phyloP scores from a whole-genome alignment of 2,329 filamentous ascomycete species.

The Xylaria sp. region DNA sequence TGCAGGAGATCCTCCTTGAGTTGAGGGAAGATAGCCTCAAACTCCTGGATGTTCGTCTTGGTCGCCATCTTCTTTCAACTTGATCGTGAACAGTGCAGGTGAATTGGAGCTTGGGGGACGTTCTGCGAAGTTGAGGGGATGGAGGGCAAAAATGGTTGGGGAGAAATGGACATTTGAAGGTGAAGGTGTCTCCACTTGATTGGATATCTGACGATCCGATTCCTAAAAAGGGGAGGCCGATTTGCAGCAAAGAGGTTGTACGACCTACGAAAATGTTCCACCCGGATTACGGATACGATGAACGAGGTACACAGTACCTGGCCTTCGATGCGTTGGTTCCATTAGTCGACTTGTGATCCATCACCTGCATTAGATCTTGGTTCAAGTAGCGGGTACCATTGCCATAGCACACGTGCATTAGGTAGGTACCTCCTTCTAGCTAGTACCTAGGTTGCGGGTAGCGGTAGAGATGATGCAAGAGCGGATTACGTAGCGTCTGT shows the following conservation, averaged over 20 bases:
- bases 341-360: no score
- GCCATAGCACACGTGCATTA: background rate
- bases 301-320: background rate
- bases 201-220: slow-evolving; percentile 12
- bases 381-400: no score
- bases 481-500: background rate
- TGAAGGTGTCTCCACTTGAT: slow-evolving; percentile 6
- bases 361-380: no score
- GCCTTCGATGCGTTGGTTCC: background rate
- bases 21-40: slow-evolving; percentile 84
- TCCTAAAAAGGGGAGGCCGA: slow-evolving; percentile 16
- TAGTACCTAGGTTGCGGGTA: background rate
- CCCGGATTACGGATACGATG: background rate
- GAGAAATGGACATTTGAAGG: slow-evolving; percentile 9
- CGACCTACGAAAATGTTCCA: background rate
- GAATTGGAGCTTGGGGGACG: background rate
- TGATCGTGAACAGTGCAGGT: no score
- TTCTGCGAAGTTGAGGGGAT: background rate
- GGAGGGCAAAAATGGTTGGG: slow-evolving; percentile 10
- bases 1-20: slow-evolving; percentile 76
- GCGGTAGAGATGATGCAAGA: no score
- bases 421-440: background rate
- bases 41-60: slow-evolving; percentile 74
- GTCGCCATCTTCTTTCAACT: slow-evolving; percentile 49
- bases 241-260: background rate